Base-by-base conservation (phyloP, 1,139 yeast genomes). In the Keqinozyma sinolaborantium region DNA sequence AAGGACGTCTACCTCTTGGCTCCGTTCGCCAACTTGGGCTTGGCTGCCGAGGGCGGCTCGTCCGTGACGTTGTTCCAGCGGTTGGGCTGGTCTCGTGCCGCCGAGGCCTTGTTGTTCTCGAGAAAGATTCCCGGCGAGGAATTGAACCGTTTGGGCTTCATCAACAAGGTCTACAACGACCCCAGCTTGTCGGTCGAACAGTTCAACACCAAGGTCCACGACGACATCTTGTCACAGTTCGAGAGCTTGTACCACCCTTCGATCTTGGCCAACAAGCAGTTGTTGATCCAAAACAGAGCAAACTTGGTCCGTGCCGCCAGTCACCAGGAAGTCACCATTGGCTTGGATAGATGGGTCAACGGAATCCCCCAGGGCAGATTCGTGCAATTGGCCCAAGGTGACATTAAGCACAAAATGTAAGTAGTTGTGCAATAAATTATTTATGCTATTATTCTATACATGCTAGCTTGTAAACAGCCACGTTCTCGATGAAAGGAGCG, bases 21-120 rank as follows among this genome's bases (percentile, higher is more conserved):
- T 16, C 96, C 97, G 11, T 87, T 87, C 57, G 77, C 92, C 32
- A 83, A 82, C 53, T 71, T 87, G 48, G 95, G 95, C 2, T 70
- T 87, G 47, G 92, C 84, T 4, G 77, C 86, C 38, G 97, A 87
- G 58, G 95, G 95, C 36, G 87, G 80, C 5, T 64, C 87, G 3
- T 78, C 88, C 7, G 74, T 78, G 14, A 76, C 92, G 7, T 65
- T 87, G 35, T 78, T 83, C 25, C 58, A 68, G 45, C 72, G 95
- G 49, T 64, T 87, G 39, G 95, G 95, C 2, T 66, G 81, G 65
- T 79, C 87, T 39, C 71, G 70, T 44, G 80, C 95, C 15, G 70
- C 81, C 33, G 94, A 86, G 55, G 87, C 88, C 1, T 62, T 87
- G 29, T 63, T 86, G 39, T 70, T 83, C 35, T 78, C 88, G 4